Percentiles rank a stretch among this genome's conserved stretches.
phyloP scores from a whole-genome alignment of 164 flowering plant genomes.

The Chloranthus sessilifolius region DNA sequence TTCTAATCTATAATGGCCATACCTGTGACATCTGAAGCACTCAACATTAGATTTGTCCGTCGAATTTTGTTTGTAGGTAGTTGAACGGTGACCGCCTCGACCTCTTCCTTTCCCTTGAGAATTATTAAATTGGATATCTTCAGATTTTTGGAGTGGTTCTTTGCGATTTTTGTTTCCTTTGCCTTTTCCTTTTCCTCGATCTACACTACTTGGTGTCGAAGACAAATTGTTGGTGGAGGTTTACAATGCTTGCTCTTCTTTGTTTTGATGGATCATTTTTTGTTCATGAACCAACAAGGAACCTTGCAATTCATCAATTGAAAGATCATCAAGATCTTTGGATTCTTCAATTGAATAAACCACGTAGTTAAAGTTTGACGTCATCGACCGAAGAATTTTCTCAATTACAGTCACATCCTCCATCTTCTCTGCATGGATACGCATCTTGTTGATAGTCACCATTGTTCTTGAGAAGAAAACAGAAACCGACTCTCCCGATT shows the following conservation, averaged over 20 bases:
- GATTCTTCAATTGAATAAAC: background rate
- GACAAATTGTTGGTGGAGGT: no score
- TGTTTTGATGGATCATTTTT: background rate
- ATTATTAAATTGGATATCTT: background rate
- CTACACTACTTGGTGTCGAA: background rate
- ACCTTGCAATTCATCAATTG: constrained; percentile 15
- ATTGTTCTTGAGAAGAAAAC: no score
- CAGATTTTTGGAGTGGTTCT: background rate
- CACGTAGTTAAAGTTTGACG: no score
- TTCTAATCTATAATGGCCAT: no score
- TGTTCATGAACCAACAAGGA: no score
- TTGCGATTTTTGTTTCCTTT: constrained; percentile 6
- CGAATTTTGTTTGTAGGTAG: no score
- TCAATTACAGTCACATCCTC: constrained; percentile 10
- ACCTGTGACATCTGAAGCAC: no score
- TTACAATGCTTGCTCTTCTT: constrained; percentile 16
- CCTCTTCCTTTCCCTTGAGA: no score
- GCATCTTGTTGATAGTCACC: constrained; percentile 15
- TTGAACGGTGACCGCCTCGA: no score
- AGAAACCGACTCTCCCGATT: no score
- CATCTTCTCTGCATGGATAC: constrained; percentile 9
- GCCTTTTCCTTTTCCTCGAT: constrained; percentile 10
- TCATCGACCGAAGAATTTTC: constrained; percentile 18
- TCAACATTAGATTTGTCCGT: no score
- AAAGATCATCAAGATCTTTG: constrained; percentile 6